These are phyloP conservation scores for Gossypium aridum DNA, from an alignment of 441 rosid species.

Conservation along the genomic window DNA sequence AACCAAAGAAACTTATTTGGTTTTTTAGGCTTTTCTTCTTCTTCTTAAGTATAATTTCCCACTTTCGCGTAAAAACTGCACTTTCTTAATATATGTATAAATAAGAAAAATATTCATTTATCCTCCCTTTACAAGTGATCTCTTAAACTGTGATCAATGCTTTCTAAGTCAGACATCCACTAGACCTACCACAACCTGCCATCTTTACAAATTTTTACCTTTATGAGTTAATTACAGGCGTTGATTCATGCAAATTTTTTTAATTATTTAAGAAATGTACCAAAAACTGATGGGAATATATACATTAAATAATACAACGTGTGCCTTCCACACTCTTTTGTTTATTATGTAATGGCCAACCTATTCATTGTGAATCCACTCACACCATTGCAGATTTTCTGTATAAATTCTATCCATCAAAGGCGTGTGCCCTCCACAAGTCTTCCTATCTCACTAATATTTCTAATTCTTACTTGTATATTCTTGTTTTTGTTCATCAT, in stretches of 20 bases:
- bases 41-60: background rate
- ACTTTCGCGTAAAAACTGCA: background rate
- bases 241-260: no score
- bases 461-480: background rate
- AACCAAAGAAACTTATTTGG: no score
- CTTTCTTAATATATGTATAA: background rate
- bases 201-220: background rate
- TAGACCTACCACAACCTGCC: background rate
- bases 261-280: no score
- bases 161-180: background rate
- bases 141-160: background rate
- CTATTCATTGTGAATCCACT: background rate
- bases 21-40: no score
- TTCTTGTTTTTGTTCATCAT: background rate
- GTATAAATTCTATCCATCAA: background rate
- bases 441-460: background rate
- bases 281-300: background rate
- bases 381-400: background rate
- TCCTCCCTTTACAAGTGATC: background rate
- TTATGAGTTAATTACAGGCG: background rate
- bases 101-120: background rate
- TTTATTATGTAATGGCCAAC: background rate
- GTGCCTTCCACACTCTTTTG: background rate
- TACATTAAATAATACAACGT: background rate
- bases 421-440: background rate